These are phyloP conservation scores for Aspergillus brunneoviolaceus DNA, from an alignment of 2,329 filamentous ascomycete genomes.

Conservation along the genomic window DNA sequence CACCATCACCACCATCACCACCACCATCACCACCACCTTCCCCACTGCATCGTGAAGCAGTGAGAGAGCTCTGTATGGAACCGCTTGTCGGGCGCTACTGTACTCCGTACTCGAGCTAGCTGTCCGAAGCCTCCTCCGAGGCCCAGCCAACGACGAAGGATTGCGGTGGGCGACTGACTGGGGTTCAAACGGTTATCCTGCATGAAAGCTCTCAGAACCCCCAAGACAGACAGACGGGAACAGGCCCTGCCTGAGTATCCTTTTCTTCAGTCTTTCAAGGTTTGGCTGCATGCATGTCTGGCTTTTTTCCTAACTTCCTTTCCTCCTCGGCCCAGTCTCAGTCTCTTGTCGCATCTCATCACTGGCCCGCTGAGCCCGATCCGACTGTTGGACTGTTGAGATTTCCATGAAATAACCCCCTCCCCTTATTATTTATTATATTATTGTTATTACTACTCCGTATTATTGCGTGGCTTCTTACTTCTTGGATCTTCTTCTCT, in stretches of 20 bases:
- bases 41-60: too few species aligned
- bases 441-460: neutral
- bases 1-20: too few species aligned
- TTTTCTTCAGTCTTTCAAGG: neutral
- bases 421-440: neutral
- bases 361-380: too few species aligned
- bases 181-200: neutral
- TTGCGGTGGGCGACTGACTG: neutral
- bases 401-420: too few species aligned
- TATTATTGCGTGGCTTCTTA: neutral
- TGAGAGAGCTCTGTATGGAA: too few species aligned
- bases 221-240: too few species aligned
- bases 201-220: neutral
- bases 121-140: neutral
- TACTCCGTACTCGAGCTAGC: neutral
- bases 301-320: neutral
- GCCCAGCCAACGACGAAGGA: neutral
- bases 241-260: too few species aligned
- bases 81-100: too few species aligned
- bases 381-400: too few species aligned
- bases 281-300: neutral
- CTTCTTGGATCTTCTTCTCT: neutral
- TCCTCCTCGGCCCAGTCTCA: neutral
- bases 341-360: neutral
- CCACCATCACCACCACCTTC: too few species aligned